Base-by-base conservation (phyloP, 768 basidiomycete species). In the Suillus lakei region DNA sequence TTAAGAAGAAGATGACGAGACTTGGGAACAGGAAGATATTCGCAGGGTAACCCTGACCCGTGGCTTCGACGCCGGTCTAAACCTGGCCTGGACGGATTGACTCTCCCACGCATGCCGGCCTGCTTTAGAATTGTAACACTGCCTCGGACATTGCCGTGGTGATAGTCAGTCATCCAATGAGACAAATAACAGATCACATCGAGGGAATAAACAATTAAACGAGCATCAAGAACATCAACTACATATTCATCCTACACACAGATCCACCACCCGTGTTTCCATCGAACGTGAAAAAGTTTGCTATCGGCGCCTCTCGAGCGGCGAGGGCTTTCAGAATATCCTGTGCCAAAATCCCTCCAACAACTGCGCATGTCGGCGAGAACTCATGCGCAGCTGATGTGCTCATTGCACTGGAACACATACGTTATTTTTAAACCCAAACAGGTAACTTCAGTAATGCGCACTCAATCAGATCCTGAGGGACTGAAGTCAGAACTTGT, bases 341-440 rank as follows among this genome's bases (percentile, higher is more conserved):
- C 76, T 99, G 98, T 1, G 90, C 96, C 16, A 99, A 81, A 79
- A 99, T 86, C 28, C 98, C 98, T 32, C 98, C 98, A 44, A 99
- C 84, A 41, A 99, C 92, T 1, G 98, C 98, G 74, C 95, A 94
- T 1, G 95, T 90, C 0, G 98, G 95, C 0, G 95, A 91, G 79
- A 98, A 94, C 74, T 97, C 95, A 74, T 91, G 88, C 23, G 80
- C 78, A 8, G 93, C 90, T n/a, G 91, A 88, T 16, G 80, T 83
- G 5, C 89, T 81, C 48, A 92, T 68, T n/a, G 86, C 80, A 68
- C 96, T 98, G 69, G 28, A 36, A 54, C 58, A 59, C 28, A 55
- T 30, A 21, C 60, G 63, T n/a, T 66, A 72, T 66, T 30, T 32
- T 30, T 13, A 15, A 50, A 23, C 16, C 39, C 26, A 63, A 18